Conservation (phyloP, 2,329 filamentous ascomycete genomes). For the Rhynchosporium graminicola region DNA sequence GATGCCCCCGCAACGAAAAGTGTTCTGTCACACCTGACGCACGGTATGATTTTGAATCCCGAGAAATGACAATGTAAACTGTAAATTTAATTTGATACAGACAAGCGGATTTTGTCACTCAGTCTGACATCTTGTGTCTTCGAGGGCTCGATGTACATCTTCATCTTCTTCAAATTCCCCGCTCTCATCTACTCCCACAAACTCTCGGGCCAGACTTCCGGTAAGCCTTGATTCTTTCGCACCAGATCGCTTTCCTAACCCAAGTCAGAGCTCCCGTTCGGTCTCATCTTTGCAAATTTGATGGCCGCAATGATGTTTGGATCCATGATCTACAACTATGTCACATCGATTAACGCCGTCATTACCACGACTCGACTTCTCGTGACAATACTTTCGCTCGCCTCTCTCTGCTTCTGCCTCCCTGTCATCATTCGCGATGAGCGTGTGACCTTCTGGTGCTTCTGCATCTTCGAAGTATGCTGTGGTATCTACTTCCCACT, state of each 20-base stretch:
- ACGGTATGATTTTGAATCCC: constrained; percentile 13
- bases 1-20: constrained; percentile 21
- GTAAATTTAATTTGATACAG: constrained; percentile 30
- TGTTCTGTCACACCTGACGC: constrained; percentile 21
- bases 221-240: constrained; percentile 23
- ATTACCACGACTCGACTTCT: constrained; percentile 36
- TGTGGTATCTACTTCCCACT: constrained; percentile 59
- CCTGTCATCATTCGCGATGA: constrained; percentile 48
- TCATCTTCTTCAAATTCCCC: constrained; percentile 62
- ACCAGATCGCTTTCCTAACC: background rate
- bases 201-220: constrained; percentile 43
- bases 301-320: constrained; percentile 61
- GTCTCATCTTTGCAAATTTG: constrained; percentile 56
- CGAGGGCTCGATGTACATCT: constrained; percentile 61
- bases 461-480: constrained; percentile 57
- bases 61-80: background rate
- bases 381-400: constrained; percentile 42
- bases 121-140: constrained; percentile 55
- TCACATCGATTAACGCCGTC: constrained; percentile 16
- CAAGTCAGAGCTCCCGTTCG: constrained; percentile 41
- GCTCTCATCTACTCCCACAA: constrained; percentile 48
- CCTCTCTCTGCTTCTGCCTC: constrained; percentile 44
- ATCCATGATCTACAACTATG: constrained; percentile 51
- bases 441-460: constrained; percentile 53
- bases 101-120: constrained; percentile 52